Evolutionary conservation across 2,329 filamentous ascomycete genomes (phyloP).

Genomic region (Fusarium continuum): DNA sequence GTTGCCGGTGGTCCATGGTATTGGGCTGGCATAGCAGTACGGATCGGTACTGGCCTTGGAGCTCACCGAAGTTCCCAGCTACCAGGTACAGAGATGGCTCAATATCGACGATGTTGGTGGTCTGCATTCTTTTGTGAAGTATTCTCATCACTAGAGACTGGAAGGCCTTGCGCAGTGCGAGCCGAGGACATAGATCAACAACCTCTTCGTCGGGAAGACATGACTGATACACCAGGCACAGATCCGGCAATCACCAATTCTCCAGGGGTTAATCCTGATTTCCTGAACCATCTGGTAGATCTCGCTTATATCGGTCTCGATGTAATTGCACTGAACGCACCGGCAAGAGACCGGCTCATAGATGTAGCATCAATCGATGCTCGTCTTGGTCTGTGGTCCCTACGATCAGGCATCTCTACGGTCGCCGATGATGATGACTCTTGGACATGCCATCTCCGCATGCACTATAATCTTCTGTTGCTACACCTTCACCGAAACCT

Average conservation of each 20-base stretch:
- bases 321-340: constrained; percentile 33
- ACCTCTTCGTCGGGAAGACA: constrained; percentile 33
- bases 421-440: constrained; percentile 36
- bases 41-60: constrained; percentile 35
- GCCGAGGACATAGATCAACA: constrained; percentile 40
- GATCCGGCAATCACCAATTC: neutral
- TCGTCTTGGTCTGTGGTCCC: constrained; percentile 38
- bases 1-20: constrained; percentile 40
- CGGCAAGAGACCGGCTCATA: constrained; percentile 24
- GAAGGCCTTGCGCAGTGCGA: constrained; percentile 35
- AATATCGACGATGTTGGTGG: constrained; percentile 42
- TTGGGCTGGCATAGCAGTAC: constrained; percentile 39
- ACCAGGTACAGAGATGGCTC: constrained; percentile 33
- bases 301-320: constrained; percentile 38
- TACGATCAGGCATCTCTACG: constrained; percentile 38
- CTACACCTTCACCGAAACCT: constrained; percentile 39
- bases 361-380: constrained; percentile 37
- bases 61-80: constrained; percentile 37
- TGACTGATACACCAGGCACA: constrained; percentile 22
- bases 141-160: constrained; percentile 35
- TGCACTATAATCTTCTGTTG: constrained; percentile 41
- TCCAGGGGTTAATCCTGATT: constrained; percentile 21
- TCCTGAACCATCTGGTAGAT: constrained; percentile 39
- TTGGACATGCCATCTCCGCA: constrained; percentile 36
- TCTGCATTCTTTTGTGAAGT: constrained; percentile 40